A percentile compares a stretch with the other conserved stretches of the same genome.
Conservation (phyloP, 164 flowering plant genomes). For the Vitis labrusca region DNA sequence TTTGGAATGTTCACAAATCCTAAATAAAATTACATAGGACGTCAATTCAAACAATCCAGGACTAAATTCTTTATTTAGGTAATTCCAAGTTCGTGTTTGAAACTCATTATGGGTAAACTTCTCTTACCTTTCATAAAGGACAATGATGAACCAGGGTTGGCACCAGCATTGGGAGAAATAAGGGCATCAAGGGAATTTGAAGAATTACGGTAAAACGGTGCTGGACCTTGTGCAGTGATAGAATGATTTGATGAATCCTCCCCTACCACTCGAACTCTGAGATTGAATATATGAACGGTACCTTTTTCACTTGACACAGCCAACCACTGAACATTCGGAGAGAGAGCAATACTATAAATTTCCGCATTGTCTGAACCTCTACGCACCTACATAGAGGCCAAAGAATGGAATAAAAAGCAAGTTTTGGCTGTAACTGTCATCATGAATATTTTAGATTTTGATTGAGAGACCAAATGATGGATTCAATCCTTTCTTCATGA, state of each 20-base stretch:
- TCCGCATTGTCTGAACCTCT: conserved; percentile 58
- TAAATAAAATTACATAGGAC: too few relatives aligned
- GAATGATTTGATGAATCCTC: conserved; percentile 53
- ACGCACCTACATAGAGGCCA: conserved; percentile 33
- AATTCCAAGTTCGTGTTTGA: background rate
- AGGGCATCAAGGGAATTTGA: conserved; percentile 62
- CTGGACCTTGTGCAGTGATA: conserved; percentile 29
- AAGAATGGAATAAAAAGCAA: background rate
- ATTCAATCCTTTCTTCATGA: too few relatives aligned
- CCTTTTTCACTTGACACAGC: conserved; percentile 60
- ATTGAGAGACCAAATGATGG: too few relatives aligned
- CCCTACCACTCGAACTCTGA: conserved; percentile 64
- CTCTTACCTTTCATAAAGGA: conserved; percentile 88
- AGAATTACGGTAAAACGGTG: conserved; percentile 52
- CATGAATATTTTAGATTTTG: background rate
- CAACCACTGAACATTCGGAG: conserved; percentile 50
- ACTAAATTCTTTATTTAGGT: too few relatives aligned
- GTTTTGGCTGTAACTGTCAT: background rate
- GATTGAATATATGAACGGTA: conserved; percentile 52
- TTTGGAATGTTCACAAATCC: too few relatives aligned
- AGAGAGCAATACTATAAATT: conserved; percentile 44
- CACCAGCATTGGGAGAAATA: conserved; percentile 56
- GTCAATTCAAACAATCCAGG: too few relatives aligned
- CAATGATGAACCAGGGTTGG: conserved; percentile 75
- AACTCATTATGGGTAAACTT: conserved; percentile 1